Evolutionary conservation across 2,329 filamentous ascomycete species (phyloP), one percentile per base, ranked within the genome.

Genomic region (Apiospora marii): DNA sequence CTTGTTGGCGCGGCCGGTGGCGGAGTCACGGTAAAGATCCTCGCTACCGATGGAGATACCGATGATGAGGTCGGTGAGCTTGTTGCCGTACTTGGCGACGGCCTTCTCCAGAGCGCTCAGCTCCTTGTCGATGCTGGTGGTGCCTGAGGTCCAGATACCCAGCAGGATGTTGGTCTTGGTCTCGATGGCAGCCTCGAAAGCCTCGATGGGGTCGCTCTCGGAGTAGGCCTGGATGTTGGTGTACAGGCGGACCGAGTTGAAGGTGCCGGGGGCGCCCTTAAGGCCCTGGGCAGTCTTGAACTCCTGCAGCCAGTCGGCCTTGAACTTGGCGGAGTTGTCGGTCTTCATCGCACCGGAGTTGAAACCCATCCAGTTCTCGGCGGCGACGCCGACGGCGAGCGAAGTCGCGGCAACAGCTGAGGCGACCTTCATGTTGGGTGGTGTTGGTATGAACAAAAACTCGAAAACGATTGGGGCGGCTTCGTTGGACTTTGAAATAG

Each of bases 171-270:
- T 83, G 24, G 89, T 90, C 61, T 90, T 85, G 74, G 89, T 90
- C 73, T 86, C 83, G 67, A 92, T 85, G 77, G 91, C 91, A 48
- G 91, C 91, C 84, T 94, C 93, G 84, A 96, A 90, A 58, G 95
- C 95, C 85, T 94, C 86, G 79, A 97, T 86, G 70, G 94, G 95
- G 82, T 96, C 92, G 77, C 89, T 88, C 85, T 93, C 88, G 79
- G 92, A 85, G 82, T 89, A 85, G 79, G 87, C 87, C 81, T 90
- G 88, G 80, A 92, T 89, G 85, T 89, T 91, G 80, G 92, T 93
- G 86, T 93, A 92, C 44, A 92, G 85, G 70, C 91, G 89, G 76
- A 90, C 87, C 72, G 87, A 84, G 77, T 86, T 88, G 84, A 91
- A 91, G 75, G 82, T 83, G 73, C 88, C 87, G 13, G 88, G 88